Evolutionary conservation across 371 early-diverging fungal genomes (phyloP).

Genomic region (Lichtheimia hyalospora): DNA sequence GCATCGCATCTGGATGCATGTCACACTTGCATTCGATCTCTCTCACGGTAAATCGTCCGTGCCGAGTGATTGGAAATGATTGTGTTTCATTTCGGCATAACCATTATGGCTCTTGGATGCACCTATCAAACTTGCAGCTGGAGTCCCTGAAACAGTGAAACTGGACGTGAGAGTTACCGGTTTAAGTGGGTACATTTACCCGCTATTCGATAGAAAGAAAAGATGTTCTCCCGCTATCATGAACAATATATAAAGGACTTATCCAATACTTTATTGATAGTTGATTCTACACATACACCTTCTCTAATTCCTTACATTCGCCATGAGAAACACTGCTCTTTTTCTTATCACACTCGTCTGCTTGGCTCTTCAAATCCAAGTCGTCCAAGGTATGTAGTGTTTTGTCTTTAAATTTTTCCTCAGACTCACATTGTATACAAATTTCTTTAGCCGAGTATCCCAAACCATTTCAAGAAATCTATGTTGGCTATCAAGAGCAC

Average conservation of each 20-base stretch:
- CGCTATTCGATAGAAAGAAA: neutral
- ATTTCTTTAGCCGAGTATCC: neutral
- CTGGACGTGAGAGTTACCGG: no score
- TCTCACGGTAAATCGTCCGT: no score
- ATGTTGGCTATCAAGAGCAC: conserved; percentile 12
- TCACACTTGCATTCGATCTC: no score
- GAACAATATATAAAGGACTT: neutral
- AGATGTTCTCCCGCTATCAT: neutral
- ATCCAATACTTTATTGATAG: neutral
- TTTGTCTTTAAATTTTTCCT: neutral
- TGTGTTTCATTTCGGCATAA: no score
- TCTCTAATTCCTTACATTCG: neutral
- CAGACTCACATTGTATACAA: neutral
- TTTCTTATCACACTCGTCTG: neutral
- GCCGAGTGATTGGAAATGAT: no score
- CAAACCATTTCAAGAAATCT: conserved; percentile 2
- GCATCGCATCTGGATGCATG: no score
- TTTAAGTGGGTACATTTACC: no score
- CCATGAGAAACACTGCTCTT: neutral
- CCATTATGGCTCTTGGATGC: no score
- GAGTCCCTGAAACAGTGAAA: no score
- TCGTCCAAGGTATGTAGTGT: neutral
- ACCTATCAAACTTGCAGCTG: no score
- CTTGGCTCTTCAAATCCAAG: neutral
- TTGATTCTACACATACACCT: neutral